A percentile compares a stretch with the other conserved stretches of the same genome.
Conservation (phyloP, 306 rosid genomes). For the Prunus mira region DNA sequence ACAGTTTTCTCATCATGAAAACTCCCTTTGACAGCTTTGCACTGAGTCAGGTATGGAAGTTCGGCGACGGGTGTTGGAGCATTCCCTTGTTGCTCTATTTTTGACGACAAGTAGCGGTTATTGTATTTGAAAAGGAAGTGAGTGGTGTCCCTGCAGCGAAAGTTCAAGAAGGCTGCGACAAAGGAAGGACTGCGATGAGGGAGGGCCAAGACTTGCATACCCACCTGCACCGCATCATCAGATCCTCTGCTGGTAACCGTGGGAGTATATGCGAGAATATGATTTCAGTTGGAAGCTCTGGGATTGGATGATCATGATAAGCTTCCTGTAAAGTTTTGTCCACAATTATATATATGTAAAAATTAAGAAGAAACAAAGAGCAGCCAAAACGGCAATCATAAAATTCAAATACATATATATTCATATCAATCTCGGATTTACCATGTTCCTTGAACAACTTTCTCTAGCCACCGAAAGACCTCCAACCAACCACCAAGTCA, state of each 20-base stretch:
- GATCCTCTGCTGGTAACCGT: background rate
- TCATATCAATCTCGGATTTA: too few relatives aligned
- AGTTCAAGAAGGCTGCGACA: background rate
- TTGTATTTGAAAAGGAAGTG: background rate
- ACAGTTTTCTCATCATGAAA: background rate
- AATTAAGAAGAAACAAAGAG: too few relatives aligned
- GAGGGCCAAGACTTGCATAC: background rate
- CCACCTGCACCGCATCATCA: background rate
- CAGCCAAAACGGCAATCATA: too few relatives aligned
- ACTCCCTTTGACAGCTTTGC: too few relatives aligned
- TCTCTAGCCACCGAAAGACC: too few relatives aligned
- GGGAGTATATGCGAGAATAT: background rate
- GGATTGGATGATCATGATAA: background rate
- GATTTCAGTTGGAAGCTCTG: background rate
- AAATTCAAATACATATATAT: too few relatives aligned
- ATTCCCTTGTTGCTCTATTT: background rate
- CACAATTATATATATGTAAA: too few relatives aligned
- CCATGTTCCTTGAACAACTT: too few relatives aligned
- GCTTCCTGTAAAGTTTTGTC: background rate
- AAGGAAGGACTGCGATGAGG: background rate
- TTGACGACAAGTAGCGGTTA: background rate
- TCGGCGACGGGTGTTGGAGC: background rate
- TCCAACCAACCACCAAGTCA: background rate
- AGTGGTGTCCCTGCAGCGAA: background rate
- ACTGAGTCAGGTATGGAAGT: background rate